Evolutionary conservation across 2,329 filamentous ascomycete genomes (phyloP).

Genomic region (Apiospora hydei): DNA sequence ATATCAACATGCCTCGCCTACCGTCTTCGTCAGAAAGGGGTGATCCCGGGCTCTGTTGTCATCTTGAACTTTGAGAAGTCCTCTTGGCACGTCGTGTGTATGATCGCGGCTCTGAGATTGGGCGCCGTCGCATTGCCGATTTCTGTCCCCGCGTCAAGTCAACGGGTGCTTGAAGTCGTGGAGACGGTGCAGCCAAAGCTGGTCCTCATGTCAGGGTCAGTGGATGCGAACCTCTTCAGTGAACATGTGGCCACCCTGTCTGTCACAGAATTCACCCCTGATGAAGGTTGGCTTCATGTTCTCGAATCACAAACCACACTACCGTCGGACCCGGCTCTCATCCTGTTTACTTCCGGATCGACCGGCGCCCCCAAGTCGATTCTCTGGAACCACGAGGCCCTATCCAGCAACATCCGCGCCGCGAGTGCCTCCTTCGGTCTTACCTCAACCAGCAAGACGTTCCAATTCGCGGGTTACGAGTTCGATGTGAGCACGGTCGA

Average conservation of each 20-base stretch:
- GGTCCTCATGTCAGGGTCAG: not conserved
- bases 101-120: not conserved
- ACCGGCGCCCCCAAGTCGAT: constrained; percentile 12
- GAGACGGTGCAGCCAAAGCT: not conserved
- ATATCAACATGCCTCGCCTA: not conserved
- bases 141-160: not conserved
- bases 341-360: constrained; percentile 17
- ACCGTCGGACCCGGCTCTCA: not conserved
- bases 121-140: not conserved
- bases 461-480: constrained; percentile 1
- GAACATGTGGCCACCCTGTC: not conserved
- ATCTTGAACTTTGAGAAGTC: constrained; percentile 15
- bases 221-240: not conserved
- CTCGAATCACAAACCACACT: not conserved
- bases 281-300: not conserved
- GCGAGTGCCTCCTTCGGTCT: not conserved
- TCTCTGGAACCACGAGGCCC: not conserved
- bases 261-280: not conserved
- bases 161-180: not conserved
- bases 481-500: constrained; percentile 13
- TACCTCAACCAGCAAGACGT: not conserved
- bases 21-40: not conserved
- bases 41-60: not conserved
- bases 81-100: not conserved
- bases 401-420: not conserved